phyloP scores from a whole-genome alignment of 2,329 filamentous ascomycete genomes.

The Penicillium sp. region DNA sequence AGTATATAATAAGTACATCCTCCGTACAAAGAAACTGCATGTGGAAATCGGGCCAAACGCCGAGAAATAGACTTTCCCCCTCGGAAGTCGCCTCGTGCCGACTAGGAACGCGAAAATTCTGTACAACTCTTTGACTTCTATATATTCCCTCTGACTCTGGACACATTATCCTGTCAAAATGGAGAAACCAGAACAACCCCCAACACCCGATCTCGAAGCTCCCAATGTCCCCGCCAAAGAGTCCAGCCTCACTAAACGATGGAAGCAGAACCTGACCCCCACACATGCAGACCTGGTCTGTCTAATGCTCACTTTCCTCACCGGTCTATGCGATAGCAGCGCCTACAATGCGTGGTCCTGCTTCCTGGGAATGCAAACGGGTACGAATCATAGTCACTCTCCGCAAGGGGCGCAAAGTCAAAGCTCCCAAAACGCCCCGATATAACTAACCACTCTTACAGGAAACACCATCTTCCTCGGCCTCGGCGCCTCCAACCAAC shows the following conservation, averaged over 20 bases:
- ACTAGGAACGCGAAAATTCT: constrained; percentile 1
- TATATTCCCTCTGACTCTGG: not conserved
- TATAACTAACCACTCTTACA: constrained; percentile 18
- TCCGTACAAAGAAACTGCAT: not conserved
- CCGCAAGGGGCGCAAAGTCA: not conserved
- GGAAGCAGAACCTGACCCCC: constrained; percentile 31
- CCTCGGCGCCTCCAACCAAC: constrained; percentile 44
- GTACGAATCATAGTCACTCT: constrained; percentile 27
- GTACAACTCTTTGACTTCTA: not conserved
- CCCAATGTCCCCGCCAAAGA: constrained; percentile 6
- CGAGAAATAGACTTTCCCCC: constrained; percentile 1
- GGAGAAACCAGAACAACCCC: constrained; percentile 17
- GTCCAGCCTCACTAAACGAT: constrained; percentile 22
- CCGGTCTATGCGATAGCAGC: constrained; percentile 46
- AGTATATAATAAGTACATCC: too few relatives aligned
- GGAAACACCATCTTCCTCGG: constrained; percentile 50
- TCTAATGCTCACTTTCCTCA: constrained; percentile 42
- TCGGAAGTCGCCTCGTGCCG: constrained; percentile 6
- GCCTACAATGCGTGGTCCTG: constrained; percentile 49
- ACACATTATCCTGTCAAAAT: constrained; percentile 6
- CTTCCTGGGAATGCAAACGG: constrained; percentile 50
- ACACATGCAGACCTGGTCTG: constrained; percentile 39
- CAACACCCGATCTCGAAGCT: constrained; percentile 23
- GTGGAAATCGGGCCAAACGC: not conserved
- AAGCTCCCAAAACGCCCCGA: too few relatives aligned